Evolutionary conservation across 352 stramenopile species (phyloP), one percentile per base, ranked within the genome.

Genomic region (Globisporangium megalacanthum): DNA sequence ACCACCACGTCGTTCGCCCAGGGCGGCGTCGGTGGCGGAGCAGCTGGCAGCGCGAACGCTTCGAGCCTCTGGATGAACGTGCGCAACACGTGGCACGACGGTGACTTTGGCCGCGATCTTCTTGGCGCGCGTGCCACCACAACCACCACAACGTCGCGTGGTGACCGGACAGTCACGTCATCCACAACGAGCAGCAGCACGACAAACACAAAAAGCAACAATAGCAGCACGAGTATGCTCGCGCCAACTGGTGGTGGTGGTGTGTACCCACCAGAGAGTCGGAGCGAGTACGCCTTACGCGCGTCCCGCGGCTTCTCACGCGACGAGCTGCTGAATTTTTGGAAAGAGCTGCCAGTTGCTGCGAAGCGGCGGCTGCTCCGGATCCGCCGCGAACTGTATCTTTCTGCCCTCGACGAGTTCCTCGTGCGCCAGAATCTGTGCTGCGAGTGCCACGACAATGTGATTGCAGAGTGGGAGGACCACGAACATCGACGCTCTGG

Each of bases 391-490:
- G 77, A 89, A 52, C 70, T 80, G 31, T 91, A 87, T 54, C 57
- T 91, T 48, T 76, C 73, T 29, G 77, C 79, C 44, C 56, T 91
- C 49, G 77, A 91, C 57, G 71, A 87, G 64, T 91, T 86, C 57
- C 67, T 91, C n/a, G 74, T 91, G 62, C 66, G 70, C 14, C 77
- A 87, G 54, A 88, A 91, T 48, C 63, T 91, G 44, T 91, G 81
- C 70, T 91, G 79, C 60, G 81, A 91, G 66, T 91, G 81, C 56
- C 81, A 91, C 62, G 81, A 91, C 72, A 91, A 91, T 47, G 79
- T 91, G 36, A 77, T 91, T 35, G 77, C 78, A 52, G 81, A 91
- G 68, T 91, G 81, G 81, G 81, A 89, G 59, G 81, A 91, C 54
- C 75, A 86, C 49, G 81, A 91, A 53, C 73, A 73, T 20, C 77